Conservation (phyloP, 768 basidiomycete species). For the Lyophyllum shimeji region DNA sequence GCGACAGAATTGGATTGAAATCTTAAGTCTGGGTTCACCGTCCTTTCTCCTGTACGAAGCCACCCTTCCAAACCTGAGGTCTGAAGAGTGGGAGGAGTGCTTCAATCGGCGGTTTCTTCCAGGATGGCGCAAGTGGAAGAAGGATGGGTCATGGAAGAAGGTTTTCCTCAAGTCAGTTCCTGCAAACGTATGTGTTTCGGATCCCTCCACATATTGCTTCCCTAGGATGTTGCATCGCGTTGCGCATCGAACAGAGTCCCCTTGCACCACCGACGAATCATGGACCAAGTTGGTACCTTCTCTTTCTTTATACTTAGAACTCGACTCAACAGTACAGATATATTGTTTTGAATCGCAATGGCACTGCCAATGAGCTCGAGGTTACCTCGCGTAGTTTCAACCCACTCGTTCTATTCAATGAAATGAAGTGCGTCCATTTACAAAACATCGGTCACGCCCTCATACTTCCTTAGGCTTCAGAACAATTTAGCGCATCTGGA, state of each 20-base stretch:
- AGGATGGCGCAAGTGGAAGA: conserved; percentile 73
- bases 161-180: conserved; percentile 60
- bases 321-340: conserved; percentile 40
- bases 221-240: conserved; percentile 59
- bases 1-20: conserved; percentile 78
- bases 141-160: conserved; percentile 61
- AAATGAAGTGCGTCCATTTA: conserved; percentile 61
- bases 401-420: conserved; percentile 65
- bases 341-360: conserved; percentile 73
- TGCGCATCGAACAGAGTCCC: conserved; percentile 66
- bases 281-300: conserved; percentile 68
- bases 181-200: conserved; percentile 1
- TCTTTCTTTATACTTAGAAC: conserved; percentile 9
- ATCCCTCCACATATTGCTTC: conserved; percentile 10
- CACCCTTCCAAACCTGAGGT: conserved; percentile 65
- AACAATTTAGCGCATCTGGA: conserved; percentile 66
- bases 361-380: conserved; percentile 71
- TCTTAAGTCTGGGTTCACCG: conserved; percentile 61
- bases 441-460: not conserved
- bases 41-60: conserved; percentile 66
- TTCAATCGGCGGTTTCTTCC: conserved; percentile 73
- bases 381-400: conserved; percentile 67
- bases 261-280: conserved; percentile 77
- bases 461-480: conserved; percentile 49
- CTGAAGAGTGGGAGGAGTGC: conserved; percentile 73